phyloP scores from a whole-genome alignment of 2,329 filamentous ascomycete genomes.

The Pezicula carpinea region DNA sequence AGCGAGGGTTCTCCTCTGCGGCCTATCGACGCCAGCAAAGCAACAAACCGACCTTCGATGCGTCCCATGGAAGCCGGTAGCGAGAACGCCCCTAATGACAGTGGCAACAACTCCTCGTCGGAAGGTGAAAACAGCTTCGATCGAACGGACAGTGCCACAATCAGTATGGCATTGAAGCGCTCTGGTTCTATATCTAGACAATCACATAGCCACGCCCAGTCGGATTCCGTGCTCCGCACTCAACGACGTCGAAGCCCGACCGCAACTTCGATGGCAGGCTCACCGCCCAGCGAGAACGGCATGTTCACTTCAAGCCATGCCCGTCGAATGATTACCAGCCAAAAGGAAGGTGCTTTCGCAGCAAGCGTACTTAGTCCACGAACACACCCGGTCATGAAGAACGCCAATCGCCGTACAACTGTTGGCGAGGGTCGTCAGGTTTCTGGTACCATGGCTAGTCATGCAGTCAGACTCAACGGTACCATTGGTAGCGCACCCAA shows the following conservation, averaged over 20 bases:
- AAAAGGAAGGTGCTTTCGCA: constrained; percentile 51
- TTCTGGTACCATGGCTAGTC: constrained; percentile 16
- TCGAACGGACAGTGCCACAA: constrained; percentile 24
- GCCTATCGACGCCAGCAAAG: constrained; percentile 44
- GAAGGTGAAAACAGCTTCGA: constrained; percentile 27
- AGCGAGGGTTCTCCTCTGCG: constrained; percentile 52
- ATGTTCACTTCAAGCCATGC: constrained; percentile 64
- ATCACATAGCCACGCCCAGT: constrained; percentile 15
- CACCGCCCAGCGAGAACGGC: constrained; percentile 51
- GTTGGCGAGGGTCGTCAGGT: constrained; percentile 23
- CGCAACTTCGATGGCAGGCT: constrained; percentile 43
- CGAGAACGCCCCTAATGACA: constrained; percentile 24
- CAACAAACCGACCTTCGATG: constrained; percentile 40
- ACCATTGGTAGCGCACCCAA: constrained; percentile 20
- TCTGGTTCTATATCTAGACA: constrained; percentile 23
- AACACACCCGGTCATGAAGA: constrained; percentile 53
- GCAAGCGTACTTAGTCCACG: constrained; percentile 58
- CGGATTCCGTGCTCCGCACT: constrained; percentile 17
- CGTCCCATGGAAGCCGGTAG: constrained; percentile 27
- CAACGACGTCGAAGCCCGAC: constrained; percentile 31
- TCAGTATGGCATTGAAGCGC: constrained; percentile 26
- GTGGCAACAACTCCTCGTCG: constrained; percentile 31
- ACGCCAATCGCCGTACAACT: constrained; percentile 22
- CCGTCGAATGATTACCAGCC: constrained; percentile 59
- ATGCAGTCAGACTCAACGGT: constrained; percentile 18